phyloP scores from a whole-genome alignment of 129 eudicot genomes.

The Erigeron canadensis region DNA sequence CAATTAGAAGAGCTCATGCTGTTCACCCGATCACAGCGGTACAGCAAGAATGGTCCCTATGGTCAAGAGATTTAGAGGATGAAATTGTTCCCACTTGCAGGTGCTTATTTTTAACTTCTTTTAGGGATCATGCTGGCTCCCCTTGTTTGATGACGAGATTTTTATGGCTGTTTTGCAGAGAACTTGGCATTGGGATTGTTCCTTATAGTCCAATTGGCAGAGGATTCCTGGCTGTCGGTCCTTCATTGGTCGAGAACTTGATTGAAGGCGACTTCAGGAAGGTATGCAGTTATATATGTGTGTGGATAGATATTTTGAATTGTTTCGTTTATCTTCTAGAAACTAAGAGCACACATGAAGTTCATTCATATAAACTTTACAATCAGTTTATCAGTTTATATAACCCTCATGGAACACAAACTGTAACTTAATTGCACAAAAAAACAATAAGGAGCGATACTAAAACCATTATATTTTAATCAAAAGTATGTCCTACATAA shows the following conservation, averaged over 20 bases:
- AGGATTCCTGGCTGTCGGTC: conserved; percentile 46
- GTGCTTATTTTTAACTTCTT: conserved; percentile 19
- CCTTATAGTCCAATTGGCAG: conserved; percentile 56
- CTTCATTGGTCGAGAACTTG: conserved; percentile 37
- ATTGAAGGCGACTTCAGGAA: conserved; percentile 39
- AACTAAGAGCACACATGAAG: background rate
- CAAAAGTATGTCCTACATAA: no score
- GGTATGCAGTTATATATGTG: conserved; percentile 27
- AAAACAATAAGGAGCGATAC: no score
- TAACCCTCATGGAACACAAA: background rate
- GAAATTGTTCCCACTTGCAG: conserved; percentile 66
- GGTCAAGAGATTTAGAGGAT: conserved; percentile 65
- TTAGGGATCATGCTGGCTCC: background rate
- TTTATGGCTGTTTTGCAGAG: conserved; percentile 30
- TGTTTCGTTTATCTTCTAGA: background rate
- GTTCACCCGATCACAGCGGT: conserved; percentile 75
- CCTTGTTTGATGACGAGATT: background rate
- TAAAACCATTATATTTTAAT: no score
- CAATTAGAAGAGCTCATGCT: conserved; percentile 78
- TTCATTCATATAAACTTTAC: no score
- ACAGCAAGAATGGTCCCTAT: conserved; percentile 66
- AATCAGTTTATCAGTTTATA: background rate
- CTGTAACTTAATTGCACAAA: no score
- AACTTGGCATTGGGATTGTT: conserved; percentile 69
- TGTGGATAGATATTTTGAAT: background rate